Evolutionary conservation across 352 stramenopile genomes (phyloP).

Genomic region (Phytophthora tubulina): DNA sequence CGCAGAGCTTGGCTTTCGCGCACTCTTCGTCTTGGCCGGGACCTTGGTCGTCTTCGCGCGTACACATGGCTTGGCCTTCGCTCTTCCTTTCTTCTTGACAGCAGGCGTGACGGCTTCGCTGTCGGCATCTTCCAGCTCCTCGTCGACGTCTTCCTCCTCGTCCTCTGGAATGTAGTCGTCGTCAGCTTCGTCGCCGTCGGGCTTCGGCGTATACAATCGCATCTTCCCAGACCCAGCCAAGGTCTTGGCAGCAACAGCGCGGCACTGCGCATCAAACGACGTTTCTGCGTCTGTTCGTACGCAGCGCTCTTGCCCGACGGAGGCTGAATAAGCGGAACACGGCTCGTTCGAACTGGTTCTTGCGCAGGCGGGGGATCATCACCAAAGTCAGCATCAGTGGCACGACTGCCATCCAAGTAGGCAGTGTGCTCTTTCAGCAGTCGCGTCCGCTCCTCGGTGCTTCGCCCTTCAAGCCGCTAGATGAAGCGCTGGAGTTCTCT

Average conservation of each 20-base stretch:
- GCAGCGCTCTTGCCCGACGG: background rate
- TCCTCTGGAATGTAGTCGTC: constrained; percentile 4
- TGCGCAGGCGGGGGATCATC: background rate
- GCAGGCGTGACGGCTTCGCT: no score
- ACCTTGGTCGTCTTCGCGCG: no score
- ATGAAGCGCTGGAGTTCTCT: constrained; percentile 7
- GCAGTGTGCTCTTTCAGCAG: background rate
- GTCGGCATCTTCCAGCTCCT: background rate
- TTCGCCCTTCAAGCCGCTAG: background rate
- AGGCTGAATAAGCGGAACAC: no score
- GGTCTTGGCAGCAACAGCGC: constrained; percentile 5
- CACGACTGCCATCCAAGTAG: background rate
- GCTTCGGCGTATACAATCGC: background rate
- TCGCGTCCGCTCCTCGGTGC: background rate
- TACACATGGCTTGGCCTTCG: no score
- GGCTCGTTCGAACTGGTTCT: no score
- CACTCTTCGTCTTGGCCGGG: constrained; percentile 3
- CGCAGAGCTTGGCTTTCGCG: background rate
- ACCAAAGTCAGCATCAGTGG: constrained; percentile 1
- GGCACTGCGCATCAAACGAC: background rate
- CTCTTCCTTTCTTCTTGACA: no score
- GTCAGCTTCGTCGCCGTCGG: background rate
- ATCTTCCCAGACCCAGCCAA: constrained; percentile 7
- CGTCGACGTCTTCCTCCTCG: constrained; percentile 2
- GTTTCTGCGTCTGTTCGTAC: background rate